Percentiles rank a stretch among this genome's conserved stretches.
These are phyloP conservation scores for Xylaria sp. DNA, from an alignment of 2,329 filamentous ascomycete genomes.

Conservation along the genomic window DNA sequence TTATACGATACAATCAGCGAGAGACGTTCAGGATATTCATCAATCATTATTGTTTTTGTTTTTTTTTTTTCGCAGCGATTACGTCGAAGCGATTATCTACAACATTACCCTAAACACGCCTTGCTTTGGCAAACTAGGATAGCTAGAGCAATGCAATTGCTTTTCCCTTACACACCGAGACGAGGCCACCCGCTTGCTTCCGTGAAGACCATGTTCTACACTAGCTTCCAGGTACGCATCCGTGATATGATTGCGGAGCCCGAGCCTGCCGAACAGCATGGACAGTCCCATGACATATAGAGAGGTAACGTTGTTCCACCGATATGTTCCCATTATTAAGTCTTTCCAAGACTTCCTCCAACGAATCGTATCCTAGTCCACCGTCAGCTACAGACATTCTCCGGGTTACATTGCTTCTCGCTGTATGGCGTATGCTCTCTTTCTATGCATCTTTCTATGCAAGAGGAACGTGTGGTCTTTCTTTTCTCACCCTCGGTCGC, in stretches of 20 bases:
- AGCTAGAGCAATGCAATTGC: conserved; percentile 28
- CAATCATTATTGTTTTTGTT: conserved; percentile 5
- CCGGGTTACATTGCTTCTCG: conserved; percentile 29
- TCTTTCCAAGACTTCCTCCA: conserved; percentile 9
- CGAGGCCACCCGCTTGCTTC: not conserved
- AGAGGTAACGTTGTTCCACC: conserved; percentile 5
- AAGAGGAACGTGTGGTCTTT: conserved; percentile 7
- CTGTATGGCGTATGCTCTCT: conserved; percentile 15
- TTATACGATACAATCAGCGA: not conserved
- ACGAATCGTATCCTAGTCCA: conserved; percentile 23
- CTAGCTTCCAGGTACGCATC: not conserved
- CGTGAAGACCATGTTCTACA: conserved; percentile 3
- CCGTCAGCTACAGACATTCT: conserved; percentile 10
- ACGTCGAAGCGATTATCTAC: conserved; percentile 7
- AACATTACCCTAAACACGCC: not conserved
- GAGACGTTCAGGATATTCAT: conserved; percentile 14
- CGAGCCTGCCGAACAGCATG: not conserved
- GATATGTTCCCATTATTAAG: conserved; percentile 10
- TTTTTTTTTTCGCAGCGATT: conserved; percentile 4
- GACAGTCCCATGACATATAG: conserved; percentile 1
- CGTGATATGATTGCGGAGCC: conserved; percentile 6
- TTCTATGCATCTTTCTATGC: no score
- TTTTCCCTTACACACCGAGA: conserved; percentile 18
- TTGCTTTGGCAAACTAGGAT: conserved; percentile 14
- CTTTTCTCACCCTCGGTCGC: conserved; percentile 29